Evolutionary conservation across 257 asterid genomes (phyloP), one percentile per base, ranked within the genome.

Genomic region (Solanum bulbocastanum): DNA sequence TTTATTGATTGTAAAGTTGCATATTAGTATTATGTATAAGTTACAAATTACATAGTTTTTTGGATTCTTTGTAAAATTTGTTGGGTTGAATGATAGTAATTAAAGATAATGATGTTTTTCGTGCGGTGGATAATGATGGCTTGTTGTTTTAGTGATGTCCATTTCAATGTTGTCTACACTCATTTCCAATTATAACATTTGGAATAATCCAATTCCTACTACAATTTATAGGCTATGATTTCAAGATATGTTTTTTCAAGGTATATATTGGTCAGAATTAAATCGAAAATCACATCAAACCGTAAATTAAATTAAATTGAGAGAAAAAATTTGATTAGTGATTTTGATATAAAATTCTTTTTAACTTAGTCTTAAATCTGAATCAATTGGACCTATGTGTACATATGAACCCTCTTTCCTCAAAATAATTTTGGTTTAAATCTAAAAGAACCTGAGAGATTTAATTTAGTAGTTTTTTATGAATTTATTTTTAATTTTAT

Each of bases 71-170:
- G 58, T 23, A 20, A 49, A 46, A 71, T 71, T 71, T 71, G 42
- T 33, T 86, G 27, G 69, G 1, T 69, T 86, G 79, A 86, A 69
- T 69, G 20, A 81, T 81, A 18, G 87, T 85, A 88, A 65, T 65
- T 65, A 65, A 73, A 39, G 62, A 82, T 85, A 86, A 78, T 87
- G 90, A 88, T 79, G 60, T n/a, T 76, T 87, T 89, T 79, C 39
- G 87, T 40, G 69, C 88, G 83, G 89, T 81, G 87, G 89, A 86
- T 89, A 90, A 90, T 89, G 89, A 90, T 89, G 90, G 88, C 13
- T 44, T 85, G 83, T 84, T 87, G 33, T 27, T 52, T 62, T 78
- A 89, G 90, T 88, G 91, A 86, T 88, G 86, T 87, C 88, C 32
- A 44, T 79, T 60, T 85, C 88, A 75, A 40, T 49, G 65, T 84